A percentile compares a stretch with the other conserved stretches of the same genome.
These are phyloP conservation scores for Magnaporthiopsis poae DNA, from an alignment of 2,329 filamentous ascomycete genomes.

Conservation along the genomic window DNA sequence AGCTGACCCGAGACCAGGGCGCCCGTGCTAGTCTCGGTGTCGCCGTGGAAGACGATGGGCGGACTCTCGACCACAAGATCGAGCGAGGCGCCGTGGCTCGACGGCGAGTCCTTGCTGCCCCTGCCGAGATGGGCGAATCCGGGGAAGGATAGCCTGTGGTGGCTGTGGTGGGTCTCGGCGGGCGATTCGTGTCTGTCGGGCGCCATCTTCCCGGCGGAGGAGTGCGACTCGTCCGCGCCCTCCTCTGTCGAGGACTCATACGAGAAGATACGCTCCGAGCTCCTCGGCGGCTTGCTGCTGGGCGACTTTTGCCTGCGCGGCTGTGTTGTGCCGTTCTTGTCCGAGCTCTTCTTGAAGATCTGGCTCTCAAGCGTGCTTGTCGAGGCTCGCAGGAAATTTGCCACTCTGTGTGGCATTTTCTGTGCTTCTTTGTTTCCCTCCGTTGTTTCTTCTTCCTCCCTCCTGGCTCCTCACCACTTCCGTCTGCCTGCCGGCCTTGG, in stretches of 20 bases:
- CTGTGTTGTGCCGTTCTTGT: slow-evolving; percentile 2
- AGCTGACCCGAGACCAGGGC: slow-evolving; percentile 79
- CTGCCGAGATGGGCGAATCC: slow-evolving; percentile 30
- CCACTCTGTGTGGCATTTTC: slow-evolving; percentile 49
- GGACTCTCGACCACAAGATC: slow-evolving; percentile 69
- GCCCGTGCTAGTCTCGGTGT: slow-evolving; percentile 64
- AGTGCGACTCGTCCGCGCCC: slow-evolving; percentile 19
- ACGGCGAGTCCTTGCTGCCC: slow-evolving; percentile 29
- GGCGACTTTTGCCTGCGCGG: slow-evolving; percentile 24
- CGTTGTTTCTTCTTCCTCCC: neutral
- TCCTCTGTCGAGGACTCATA: slow-evolving; percentile 28
- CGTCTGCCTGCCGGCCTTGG: neutral
- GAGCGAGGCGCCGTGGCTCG: slow-evolving; percentile 32
- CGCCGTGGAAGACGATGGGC: slow-evolving; percentile 74
- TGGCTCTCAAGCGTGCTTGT: slow-evolving; percentile 35
- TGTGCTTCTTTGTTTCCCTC: neutral
- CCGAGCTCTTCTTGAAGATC: slow-evolving; percentile 35
- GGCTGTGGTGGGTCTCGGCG: slow-evolving; percentile 20
- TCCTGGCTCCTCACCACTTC: neutral
- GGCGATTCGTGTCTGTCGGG: slow-evolving; percentile 12
- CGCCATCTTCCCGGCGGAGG: slow-evolving; percentile 14
- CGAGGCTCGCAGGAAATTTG: slow-evolving; percentile 48
- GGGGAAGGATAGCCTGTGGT: slow-evolving; percentile 31
- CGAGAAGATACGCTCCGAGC: slow-evolving; percentile 25
- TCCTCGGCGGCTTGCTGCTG: slow-evolving; percentile 19